phyloP scores from a whole-genome alignment of 192 early-diverging fungal genomes.

The Podila horticola region DNA sequence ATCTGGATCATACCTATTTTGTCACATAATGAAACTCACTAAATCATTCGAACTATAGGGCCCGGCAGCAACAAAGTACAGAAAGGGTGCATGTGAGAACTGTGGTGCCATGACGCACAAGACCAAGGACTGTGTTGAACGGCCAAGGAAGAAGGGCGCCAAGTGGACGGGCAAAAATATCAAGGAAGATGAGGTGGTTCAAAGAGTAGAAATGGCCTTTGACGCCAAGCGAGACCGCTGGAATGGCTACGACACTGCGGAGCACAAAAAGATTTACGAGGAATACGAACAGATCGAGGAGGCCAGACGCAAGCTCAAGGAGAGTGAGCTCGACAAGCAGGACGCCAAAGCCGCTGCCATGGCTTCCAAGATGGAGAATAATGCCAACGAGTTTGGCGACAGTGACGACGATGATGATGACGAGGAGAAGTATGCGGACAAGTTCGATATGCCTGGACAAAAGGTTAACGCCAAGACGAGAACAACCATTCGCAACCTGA shows the following conservation, averaged over 20 bases:
- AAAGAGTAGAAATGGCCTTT: conserved; percentile 80
- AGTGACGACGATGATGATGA: conserved; percentile 85
- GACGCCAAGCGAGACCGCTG: conserved; percentile 98
- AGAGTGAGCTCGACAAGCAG: conserved; percentile 76
- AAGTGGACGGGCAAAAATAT: conserved; percentile 84
- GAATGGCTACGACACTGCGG: conserved; percentile 96
- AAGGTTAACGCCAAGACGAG: conserved; percentile 89
- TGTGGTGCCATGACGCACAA: conserved; percentile 98
- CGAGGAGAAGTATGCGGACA: conserved; percentile 92
- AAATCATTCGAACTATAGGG: conserved; percentile 52
- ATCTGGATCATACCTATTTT: too few relatives aligned
- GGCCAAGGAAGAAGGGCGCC: conserved; percentile 90
- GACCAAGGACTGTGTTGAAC: conserved; percentile 92
- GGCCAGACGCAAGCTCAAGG: conserved; percentile 82
- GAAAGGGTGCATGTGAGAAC: conserved; percentile 97
- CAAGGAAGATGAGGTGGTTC: conserved; percentile 85
- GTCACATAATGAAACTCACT: too few relatives aligned
- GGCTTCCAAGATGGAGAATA: conserved; percentile 62
- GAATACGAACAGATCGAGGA: conserved; percentile 96
- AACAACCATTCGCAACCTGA: conserved; percentile 95
- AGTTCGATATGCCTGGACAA: conserved; percentile 86
- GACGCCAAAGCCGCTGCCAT: conserved; percentile 60
- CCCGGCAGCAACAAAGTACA: conserved; percentile 88
- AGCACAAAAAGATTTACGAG: conserved; percentile 82
- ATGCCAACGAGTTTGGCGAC: conserved; percentile 61